A percentile compares a stretch with the other conserved stretches of the same genome.
Evolutionary conservation across 1,139 yeast species (phyloP).

Genomic region (Yamadazyma epiphylla): DNA sequence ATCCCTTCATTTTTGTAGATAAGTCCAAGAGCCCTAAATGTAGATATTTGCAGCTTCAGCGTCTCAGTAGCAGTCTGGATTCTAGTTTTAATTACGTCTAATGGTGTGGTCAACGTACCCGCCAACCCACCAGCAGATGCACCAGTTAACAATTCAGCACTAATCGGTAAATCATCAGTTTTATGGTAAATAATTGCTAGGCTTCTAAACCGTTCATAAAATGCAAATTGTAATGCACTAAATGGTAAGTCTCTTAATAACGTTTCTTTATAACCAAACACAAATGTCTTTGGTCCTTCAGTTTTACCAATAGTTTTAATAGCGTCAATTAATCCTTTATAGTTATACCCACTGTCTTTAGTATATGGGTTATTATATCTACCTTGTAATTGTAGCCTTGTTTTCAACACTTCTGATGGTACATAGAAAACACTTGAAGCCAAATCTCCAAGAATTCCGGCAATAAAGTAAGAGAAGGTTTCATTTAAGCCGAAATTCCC

Average conservation of each 20-base stretch:
- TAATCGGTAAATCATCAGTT: conserved; percentile 51
- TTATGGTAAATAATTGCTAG: conserved; percentile 47
- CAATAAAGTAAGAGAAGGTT: conserved; percentile 71
- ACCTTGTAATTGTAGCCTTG: conserved; percentile 91
- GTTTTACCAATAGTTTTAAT: conserved; percentile 52
- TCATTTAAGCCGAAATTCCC: conserved; percentile 67
- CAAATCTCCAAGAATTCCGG: conserved; percentile 89
- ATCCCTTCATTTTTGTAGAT: conserved; percentile 76
- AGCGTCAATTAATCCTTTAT: conserved; percentile 69
- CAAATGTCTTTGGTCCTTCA: conserved; percentile 77
- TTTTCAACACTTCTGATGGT: conserved; percentile 95
- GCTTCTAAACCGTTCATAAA: conserved; percentile 80
- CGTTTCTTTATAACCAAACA: conserved; percentile 92
- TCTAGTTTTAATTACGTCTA: conserved; percentile 92
- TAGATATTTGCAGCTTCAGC: conserved; percentile 36
- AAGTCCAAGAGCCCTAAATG: conserved; percentile 57
- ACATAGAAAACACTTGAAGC: conserved; percentile 90
- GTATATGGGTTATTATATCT: conserved; percentile 75
- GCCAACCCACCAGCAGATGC: conserved; percentile 97
- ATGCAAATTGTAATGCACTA: conserved; percentile 93
- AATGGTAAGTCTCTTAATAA: conserved; percentile 88
- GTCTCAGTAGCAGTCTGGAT: conserved; percentile 62
- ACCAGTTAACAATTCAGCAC: conserved; percentile 74
- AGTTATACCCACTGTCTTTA: conserved; percentile 77
- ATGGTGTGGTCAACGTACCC: conserved; percentile 76